Percentiles rank a stretch among this genome's conserved stretches.
These are phyloP conservation scores for Acanthamoeba rhysodes DNA, from an alignment of 208 protist species.

Conservation along the genomic window DNA sequence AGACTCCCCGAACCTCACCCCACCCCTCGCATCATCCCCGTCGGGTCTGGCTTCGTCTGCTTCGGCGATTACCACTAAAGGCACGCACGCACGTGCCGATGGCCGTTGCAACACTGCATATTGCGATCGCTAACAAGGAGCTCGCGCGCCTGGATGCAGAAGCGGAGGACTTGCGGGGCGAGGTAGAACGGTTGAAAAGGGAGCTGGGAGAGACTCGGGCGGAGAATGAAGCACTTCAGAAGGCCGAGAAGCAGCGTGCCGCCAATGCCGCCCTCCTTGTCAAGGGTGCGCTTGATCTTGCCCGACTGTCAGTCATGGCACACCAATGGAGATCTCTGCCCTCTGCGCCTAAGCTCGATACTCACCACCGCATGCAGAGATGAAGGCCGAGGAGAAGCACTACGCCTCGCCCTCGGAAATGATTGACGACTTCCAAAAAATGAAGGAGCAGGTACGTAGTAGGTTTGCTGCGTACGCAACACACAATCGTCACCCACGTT, in stretches of 20 bases:
- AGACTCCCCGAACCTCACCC: background rate
- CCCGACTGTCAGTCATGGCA: background rate
- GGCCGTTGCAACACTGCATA: background rate
- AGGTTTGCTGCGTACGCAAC: background rate
- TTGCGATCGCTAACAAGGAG: background rate
- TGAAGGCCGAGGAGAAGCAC: constrained; percentile 52
- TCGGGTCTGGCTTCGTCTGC: background rate
- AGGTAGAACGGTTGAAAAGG: background rate
- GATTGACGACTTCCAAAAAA: constrained; percentile 55
- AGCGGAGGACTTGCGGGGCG: background rate
- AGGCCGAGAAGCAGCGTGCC: constrained; percentile 24
- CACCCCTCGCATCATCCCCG: background rate
- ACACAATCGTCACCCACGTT: background rate
- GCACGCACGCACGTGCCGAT: background rate
- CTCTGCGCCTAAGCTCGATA: background rate
- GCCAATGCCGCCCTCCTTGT: background rate
- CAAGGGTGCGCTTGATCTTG: background rate
- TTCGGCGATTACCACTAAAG: background rate
- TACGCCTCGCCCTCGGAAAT: background rate
- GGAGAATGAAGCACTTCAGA: background rate
- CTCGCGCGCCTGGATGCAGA: background rate
- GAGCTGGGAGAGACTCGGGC: background rate
- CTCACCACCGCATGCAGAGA: background rate
- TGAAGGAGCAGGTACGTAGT: constrained; percentile 41
- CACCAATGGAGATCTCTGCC: too few species aligned